Percentiles rank a stretch among this genome's conserved stretches.
Evolutionary conservation across 2,329 filamentous ascomycete genomes (phyloP).

Genomic region (Rosellinia necatrix): DNA sequence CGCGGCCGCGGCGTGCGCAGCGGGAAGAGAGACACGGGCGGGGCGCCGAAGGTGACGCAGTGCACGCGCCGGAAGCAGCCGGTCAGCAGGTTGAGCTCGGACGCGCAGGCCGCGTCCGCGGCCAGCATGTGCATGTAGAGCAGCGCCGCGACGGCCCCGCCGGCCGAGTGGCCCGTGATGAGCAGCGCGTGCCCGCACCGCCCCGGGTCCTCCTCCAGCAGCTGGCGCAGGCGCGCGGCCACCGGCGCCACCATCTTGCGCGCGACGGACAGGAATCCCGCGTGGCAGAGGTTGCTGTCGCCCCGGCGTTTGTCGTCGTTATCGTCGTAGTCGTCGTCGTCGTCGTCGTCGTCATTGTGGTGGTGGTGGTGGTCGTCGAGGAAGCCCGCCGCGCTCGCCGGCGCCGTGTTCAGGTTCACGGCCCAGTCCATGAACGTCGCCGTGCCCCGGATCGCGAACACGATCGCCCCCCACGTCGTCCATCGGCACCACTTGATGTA

Average conservation of each 20-base stretch:
- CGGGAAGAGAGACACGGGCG: constrained; percentile 74
- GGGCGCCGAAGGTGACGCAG: constrained; percentile 84
- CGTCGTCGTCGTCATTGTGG: too few relatives aligned
- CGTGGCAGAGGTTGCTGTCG: constrained; percentile 74
- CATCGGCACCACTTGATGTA: constrained; percentile 78
- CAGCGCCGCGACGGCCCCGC: constrained; percentile 79
- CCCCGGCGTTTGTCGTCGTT: too few relatives aligned
- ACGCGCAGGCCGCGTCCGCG: constrained; percentile 56
- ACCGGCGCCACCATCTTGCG: constrained; percentile 76
- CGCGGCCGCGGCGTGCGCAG: constrained; percentile 63
- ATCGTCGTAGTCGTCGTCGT: too few relatives aligned
- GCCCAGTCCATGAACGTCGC: constrained; percentile 85
- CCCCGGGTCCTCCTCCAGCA: constrained; percentile 73
- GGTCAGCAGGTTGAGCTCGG: constrained; percentile 72
- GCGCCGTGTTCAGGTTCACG: constrained; percentile 75
- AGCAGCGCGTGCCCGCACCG: constrained; percentile 71
- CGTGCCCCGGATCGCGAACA: constrained; percentile 83
- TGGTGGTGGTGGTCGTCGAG: too few relatives aligned
- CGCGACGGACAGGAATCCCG: constrained; percentile 78
- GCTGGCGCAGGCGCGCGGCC: constrained; percentile 68
- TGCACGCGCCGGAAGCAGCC: constrained; percentile 78
- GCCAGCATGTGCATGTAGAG: constrained; percentile 83
- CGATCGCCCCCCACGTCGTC: constrained; percentile 78
- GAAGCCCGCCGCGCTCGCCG: constrained; percentile 68
- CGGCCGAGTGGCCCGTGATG: constrained; percentile 85